Base-by-base conservation (phyloP, 2,329 filamentous ascomycete genomes). In the Xylaria hypoxylon region DNA sequence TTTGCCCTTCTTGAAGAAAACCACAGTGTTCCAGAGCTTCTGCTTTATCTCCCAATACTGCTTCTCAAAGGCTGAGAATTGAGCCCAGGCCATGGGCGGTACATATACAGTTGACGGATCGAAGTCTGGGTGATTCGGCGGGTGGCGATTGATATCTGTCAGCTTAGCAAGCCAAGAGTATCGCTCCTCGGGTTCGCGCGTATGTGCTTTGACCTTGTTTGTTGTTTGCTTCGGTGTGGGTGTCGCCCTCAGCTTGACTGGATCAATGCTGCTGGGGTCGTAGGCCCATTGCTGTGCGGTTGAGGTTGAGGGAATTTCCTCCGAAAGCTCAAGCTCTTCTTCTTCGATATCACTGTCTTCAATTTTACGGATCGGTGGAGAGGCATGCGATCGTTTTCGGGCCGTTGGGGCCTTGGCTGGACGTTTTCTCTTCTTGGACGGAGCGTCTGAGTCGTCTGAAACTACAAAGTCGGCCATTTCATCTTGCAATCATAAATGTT, bases 1-100 rank as follows among this genome's bases (percentile, higher is more conserved):
- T 75, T 99, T 99, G 75, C 96, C 96, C 84, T 99, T 99, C 80
- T 98, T 99, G 89, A 99, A 99, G 81, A 99, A 99, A 17, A 99
- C 95, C 51, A 99, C 91, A 0, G 94, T 97, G 71, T 97, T 94
- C 92, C 93, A 98, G 71, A 96, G 92, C 73, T 97, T 97, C 79
- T 94, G 92, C 82, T 99, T 99, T 79, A 99, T 98, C 75, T 97
- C 93, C 96, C 96, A 99, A 78, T 99, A 99, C 77, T 99, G 96
- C 79, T 94, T 96, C 80, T 99, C 96, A 71, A 99, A 99, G 0
- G 95, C 88, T 0, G 94, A 96, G 77, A 99, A 97, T 28, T 92
- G 90, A 33, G 82, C 81, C 89, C 90, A 97, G 0, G 93, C 93
- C 38, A 84, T 77, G 0, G 93, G 92, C 0, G 96, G 96, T 38